Conservation (phyloP, 2,329 filamentous ascomycete species). For the Alternaria infectoria region DNA sequence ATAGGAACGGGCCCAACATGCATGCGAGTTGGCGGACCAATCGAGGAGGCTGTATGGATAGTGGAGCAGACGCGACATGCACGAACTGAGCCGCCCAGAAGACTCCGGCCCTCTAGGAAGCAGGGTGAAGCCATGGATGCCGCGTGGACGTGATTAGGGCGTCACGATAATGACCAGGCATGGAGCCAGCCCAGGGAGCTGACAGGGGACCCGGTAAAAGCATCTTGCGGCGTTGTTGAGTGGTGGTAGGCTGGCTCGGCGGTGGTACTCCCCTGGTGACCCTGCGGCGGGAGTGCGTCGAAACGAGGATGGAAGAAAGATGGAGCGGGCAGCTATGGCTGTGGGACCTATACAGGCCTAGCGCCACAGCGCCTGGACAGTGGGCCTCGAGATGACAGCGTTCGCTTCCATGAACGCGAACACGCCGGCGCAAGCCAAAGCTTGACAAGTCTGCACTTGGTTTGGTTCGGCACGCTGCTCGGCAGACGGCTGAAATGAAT, state of each 20-base stretch:
- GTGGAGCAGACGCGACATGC: slow-evolving; percentile 19
- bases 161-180: slow-evolving; percentile 24
- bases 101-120: slow-evolving; percentile 9
- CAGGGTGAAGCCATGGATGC: slow-evolving; percentile 30
- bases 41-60: slow-evolving; percentile 2
- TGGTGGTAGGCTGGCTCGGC: slow-evolving; percentile 2
- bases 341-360: slow-evolving; percentile 22
- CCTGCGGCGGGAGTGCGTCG: slow-evolving; percentile 16
- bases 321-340: slow-evolving; percentile 14
- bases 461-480: slow-evolving; percentile 15
- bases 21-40: slow-evolving; percentile 19
- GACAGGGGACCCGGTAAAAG: slow-evolving; percentile 18
- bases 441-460: slow-evolving; percentile 10
- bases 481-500: slow-evolving; percentile 16
- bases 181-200: slow-evolving; percentile 7
- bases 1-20: slow-evolving; percentile 14
- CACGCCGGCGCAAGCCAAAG: slow-evolving; percentile 11
- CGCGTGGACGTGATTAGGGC: slow-evolving; percentile 32
- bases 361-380: slow-evolving; percentile 21
- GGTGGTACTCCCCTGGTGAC: slow-evolving; percentile 9
- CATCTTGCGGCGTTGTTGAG: slow-evolving; percentile 7
- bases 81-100: slow-evolving; percentile 19
- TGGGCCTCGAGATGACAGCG: slow-evolving; percentile 14
- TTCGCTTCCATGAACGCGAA: slow-evolving; percentile 13
- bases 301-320: slow-evolving; percentile 10